Evolutionary conservation across 805 yeast species (phyloP).

Genomic region (Ogataea haglerorum): DNA sequence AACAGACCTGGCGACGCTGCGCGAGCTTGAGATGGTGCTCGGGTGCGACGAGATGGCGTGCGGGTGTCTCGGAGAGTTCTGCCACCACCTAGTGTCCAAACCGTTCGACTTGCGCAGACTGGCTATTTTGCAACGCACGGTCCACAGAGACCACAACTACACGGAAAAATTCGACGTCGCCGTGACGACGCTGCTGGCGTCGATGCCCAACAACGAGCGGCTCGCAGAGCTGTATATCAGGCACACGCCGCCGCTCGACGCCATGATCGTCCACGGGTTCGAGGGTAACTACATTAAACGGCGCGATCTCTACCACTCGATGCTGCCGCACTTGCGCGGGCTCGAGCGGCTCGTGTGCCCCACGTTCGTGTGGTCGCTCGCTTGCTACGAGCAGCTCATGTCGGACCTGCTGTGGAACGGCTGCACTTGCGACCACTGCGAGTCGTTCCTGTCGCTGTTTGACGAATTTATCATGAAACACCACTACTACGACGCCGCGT

Average conservation of each 20-base stretch:
- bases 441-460: slow-evolving; percentile 42
- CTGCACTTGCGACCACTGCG: slow-evolving; percentile 60
- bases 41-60: slow-evolving; percentile 51
- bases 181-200: slow-evolving; percentile 40
- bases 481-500: slow-evolving; percentile 48
- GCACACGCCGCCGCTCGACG: slow-evolving; percentile 58
- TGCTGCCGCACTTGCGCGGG: slow-evolving; percentile 43
- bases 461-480: slow-evolving; percentile 66
- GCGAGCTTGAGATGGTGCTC: slow-evolving; percentile 46
- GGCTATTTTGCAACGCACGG: slow-evolving; percentile 35
- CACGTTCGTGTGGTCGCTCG: slow-evolving; percentile 52
- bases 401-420: slow-evolving; percentile 78
- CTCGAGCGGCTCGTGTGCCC: slow-evolving; percentile 53
- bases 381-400: slow-evolving; percentile 68
- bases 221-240: slow-evolving; percentile 46
- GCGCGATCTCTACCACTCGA: slow-evolving; percentile 44
- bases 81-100: slow-evolving; percentile 29
- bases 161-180: slow-evolving; percentile 54
- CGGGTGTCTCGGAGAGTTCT: slow-evolving; percentile 44
- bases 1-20: slow-evolving; percentile 30
- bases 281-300: slow-evolving; percentile 73
- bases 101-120: slow-evolving; percentile 33
- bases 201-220: slow-evolving; percentile 32
- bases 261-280: slow-evolving; percentile 57
- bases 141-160: slow-evolving; percentile 40